Conservation (phyloP, 345 rosid species). For the Linum lewisii region DNA sequence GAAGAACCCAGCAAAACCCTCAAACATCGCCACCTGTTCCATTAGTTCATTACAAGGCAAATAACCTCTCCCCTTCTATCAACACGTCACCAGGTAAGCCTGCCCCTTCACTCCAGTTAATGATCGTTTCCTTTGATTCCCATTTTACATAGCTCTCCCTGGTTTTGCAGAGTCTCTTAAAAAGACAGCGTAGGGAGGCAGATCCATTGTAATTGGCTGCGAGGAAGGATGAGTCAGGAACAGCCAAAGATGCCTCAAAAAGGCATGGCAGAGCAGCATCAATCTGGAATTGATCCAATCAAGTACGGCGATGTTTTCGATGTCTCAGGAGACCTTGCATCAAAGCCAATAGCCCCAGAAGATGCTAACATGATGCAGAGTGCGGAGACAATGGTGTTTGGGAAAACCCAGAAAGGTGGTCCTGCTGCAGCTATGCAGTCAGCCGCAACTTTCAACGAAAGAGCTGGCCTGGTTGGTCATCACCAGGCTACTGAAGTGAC, state of each 20-base stretch:
- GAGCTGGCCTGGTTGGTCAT: constrained; percentile 41
- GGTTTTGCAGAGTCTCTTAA: neutral
- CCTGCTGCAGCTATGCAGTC: constrained; percentile 54
- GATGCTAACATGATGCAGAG: constrained; percentile 74
- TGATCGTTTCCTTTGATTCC: neutral
- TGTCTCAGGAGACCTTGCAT: constrained; percentile 46
- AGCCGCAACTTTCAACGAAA: constrained; percentile 48
- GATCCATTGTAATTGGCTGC: neutral
- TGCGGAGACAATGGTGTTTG: constrained; percentile 50
- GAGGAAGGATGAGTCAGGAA: constrained; percentile 48
- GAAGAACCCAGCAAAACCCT: neutral
- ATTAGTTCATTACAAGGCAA: neutral
- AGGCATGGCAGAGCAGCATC: neutral
- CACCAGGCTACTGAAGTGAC: constrained; percentile 28
- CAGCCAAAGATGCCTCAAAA: constrained; percentile 35
- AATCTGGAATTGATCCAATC: constrained; percentile 21
- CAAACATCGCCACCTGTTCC: neutral
- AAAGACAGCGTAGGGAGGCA: neutral
- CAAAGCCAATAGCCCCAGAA: constrained; percentile 42
- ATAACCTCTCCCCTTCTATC: neutral
- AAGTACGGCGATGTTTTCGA: constrained; percentile 50
- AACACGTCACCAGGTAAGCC: neutral
- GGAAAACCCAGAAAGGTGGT: constrained; percentile 52
- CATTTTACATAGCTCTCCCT: neutral
- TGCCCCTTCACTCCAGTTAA: neutral